Conservation (phyloP, 2,329 filamentous ascomycete species). For the Scolecobasidium constrictum region DNA sequence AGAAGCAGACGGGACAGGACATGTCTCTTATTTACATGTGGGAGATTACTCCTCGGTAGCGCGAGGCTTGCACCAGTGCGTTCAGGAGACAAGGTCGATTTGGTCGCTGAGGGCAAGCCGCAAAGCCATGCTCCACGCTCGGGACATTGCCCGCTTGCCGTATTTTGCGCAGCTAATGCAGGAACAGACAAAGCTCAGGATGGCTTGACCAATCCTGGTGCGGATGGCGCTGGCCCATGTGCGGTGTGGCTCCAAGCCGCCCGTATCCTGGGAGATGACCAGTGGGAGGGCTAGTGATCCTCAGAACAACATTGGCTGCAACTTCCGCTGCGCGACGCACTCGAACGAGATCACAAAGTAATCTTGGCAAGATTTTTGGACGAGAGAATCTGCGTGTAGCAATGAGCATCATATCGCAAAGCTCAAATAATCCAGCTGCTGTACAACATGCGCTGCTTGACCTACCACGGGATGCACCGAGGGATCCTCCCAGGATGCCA, state of each 20-base stretch:
- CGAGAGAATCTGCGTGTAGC: not conserved
- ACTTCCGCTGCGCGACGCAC: not conserved
- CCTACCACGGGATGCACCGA: too few species aligned
- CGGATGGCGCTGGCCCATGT: not conserved
- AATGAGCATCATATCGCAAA: not conserved
- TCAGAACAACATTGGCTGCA: not conserved
- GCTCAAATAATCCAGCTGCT: too few species aligned
- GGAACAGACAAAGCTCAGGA: not conserved
- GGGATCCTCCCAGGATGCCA: too few species aligned
- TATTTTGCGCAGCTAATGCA: constrained; percentile 5
- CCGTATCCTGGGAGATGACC: constrained; percentile 7
- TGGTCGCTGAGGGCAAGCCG: not conserved
- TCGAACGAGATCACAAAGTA: not conserved
- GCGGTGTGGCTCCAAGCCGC: not conserved
- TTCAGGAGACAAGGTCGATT: not conserved
- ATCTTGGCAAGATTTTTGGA: not conserved
- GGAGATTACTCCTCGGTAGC: constrained; percentile 20
- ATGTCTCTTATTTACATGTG: constrained; percentile 23
- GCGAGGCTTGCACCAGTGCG: constrained; percentile 1
- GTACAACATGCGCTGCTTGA: too few species aligned
- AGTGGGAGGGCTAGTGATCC: not conserved
- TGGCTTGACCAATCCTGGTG: not conserved
- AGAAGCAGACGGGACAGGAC: constrained; percentile 11
- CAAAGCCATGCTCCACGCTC: constrained; percentile 6
- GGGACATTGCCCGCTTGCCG: not conserved